Percentiles rank a stretch among this genome's conserved stretches.
Evolutionary conservation across 768 basidiomycete species (phyloP).

Genomic region (Holtermanniella nyarrowii): DNA sequence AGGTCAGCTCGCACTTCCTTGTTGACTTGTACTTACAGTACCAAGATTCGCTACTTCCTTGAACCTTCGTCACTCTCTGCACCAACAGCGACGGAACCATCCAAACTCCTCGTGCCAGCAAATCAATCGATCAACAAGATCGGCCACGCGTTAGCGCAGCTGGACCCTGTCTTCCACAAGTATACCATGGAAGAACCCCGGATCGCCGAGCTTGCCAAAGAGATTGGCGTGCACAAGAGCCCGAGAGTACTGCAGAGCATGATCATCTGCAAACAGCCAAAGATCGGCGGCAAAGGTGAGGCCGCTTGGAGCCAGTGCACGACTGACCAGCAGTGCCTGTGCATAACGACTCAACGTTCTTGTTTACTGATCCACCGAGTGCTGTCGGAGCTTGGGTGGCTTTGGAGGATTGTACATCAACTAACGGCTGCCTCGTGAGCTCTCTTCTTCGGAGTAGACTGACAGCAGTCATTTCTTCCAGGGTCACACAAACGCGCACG

Average conservation of each 20-base stretch:
- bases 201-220: conserved; percentile 59
- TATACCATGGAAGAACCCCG: conserved; percentile 71
- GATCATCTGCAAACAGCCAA: conserved; percentile 89
- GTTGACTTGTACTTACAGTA: neutral
- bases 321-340: conserved; percentile 53
- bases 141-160: conserved; percentile 60
- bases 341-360: conserved; percentile 74
- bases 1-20: conserved; percentile 37
- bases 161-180: conserved; percentile 68
- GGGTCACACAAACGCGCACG: conserved; percentile 71
- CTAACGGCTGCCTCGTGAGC: conserved; percentile 38
- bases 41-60: conserved; percentile 73
- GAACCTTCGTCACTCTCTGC: conserved; percentile 73
- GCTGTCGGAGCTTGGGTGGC: conserved; percentile 97
- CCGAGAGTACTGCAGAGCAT: conserved; percentile 84
- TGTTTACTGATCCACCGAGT: conserved; percentile 85
- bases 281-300: conserved; percentile 83
- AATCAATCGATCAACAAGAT: conserved; percentile 80
- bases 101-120: conserved; percentile 54
- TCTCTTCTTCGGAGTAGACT: neutral
- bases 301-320: neutral
- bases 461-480: conserved; percentile 46
- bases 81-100: conserved; percentile 44
- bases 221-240: conserved; percentile 71
- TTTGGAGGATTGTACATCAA: conserved; percentile 67